Conservation (phyloP, 345 rosid species). For the Geranium rotundifolium region DNA sequence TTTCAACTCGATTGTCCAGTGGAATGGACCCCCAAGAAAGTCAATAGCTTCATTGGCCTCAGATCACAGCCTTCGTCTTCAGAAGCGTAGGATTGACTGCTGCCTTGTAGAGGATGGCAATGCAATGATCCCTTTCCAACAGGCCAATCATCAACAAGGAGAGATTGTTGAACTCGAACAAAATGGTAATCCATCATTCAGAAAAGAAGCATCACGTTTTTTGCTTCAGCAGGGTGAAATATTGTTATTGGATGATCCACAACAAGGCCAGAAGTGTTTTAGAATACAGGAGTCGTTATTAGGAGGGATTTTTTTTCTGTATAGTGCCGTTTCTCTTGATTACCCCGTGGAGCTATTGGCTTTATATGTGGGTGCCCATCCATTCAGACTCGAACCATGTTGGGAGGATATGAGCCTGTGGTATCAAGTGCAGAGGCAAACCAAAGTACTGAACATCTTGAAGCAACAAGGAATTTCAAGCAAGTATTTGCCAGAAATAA, state of each 20-base stretch:
- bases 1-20: constrained; percentile 69
- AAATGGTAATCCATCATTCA: constrained; percentile 50
- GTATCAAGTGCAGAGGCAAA: constrained; percentile 97
- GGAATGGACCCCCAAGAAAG: constrained; percentile 67
- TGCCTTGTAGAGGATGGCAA: too few relatives aligned
- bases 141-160: too few relatives aligned
- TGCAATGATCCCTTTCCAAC: too few relatives aligned
- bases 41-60: constrained; percentile 92
- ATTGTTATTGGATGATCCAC: constrained; percentile 73
- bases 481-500: constrained; percentile 78
- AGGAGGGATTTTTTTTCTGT: constrained; percentile 50
- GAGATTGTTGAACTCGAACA: constrained; percentile 84
- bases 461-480: constrained; percentile 88
- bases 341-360: constrained; percentile 55
- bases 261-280: constrained; percentile 68
- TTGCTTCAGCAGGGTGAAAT: constrained; percentile 70
- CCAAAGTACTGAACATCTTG: constrained; percentile 71
- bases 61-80: constrained; percentile 83
- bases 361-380: constrained; percentile 82
- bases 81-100: too few relatives aligned
- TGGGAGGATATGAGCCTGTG: constrained; percentile 95
- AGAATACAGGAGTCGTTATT: constrained; percentile 41
- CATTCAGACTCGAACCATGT: constrained; percentile 81
- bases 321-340: constrained; percentile 62
- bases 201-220: too few relatives aligned